These are phyloP conservation scores for Singerocomus inundabilis DNA, from an alignment of 1,284 basidiomycete species.

Conservation along the genomic window DNA sequence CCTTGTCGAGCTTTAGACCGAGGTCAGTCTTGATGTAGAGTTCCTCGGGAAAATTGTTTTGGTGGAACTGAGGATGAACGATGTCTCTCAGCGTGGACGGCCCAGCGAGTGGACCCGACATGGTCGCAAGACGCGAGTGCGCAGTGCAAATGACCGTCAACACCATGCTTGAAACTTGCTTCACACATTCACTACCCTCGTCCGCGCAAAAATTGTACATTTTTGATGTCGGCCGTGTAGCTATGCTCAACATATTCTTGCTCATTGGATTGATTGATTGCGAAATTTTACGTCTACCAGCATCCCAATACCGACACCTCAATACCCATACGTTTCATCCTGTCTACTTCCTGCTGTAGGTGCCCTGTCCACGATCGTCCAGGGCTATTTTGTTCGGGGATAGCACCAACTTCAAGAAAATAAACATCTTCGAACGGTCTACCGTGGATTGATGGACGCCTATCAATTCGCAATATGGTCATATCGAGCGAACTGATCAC, in stretches of 20 bases:
- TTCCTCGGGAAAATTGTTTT: conserved; percentile 88
- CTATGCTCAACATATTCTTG: too few relatives aligned
- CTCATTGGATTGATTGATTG: background rate
- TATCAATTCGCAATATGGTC: conserved; percentile 51
- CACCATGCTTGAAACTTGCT: too few relatives aligned
- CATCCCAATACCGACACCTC: conserved; percentile 39
- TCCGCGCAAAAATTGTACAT: too few relatives aligned
- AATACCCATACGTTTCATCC: conserved; percentile 9
- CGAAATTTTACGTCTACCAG: conserved; percentile 38
- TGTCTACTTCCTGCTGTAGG: conserved; percentile 21
- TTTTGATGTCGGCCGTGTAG: too few relatives aligned
- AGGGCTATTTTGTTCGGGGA: conserved; percentile 8
- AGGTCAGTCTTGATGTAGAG: conserved; percentile 81
- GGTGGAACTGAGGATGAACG: conserved; percentile 88
- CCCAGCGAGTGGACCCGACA: conserved; percentile 56
- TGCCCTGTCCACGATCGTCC: conserved; percentile 19
- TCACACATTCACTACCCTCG: too few relatives aligned
- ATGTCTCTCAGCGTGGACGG: conserved; percentile 72
- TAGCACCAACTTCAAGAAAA: conserved; percentile 48
- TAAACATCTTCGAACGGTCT: conserved; percentile 60
- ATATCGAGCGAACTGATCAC: conserved; percentile 26
- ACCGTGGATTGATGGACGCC: conserved; percentile 51
- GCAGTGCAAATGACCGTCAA: too few relatives aligned
- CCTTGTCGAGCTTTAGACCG: conserved; percentile 90
- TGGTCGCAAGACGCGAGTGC: conserved; percentile 8